Base-by-base conservation (phyloP, 129 eudicot genomes). In the Artemisia annua region DNA sequence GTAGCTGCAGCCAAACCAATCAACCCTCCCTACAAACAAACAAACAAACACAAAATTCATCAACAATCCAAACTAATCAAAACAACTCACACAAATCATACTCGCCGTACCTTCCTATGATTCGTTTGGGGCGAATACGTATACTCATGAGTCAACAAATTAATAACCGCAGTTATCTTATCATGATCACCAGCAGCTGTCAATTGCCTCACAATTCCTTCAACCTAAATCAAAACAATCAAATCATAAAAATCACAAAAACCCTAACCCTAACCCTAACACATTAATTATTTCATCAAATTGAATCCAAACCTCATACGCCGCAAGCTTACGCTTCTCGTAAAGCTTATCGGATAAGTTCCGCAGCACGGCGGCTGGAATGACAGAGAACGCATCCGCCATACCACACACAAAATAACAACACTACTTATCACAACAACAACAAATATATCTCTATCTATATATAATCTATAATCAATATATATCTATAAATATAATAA, bases 1-100 rank as follows among this genome's bases (percentile, higher is more conserved):
- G 98, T 93, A 16, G 86, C 97, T 7, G 98, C 97, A 52, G 98
- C 98, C 92, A 94, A 76, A 79, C 97, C 98, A 73, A 94, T 90
- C 84, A 90, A 83, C 22, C 98, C 98, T 76, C 98, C 98, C 98
- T 94, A 71, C 3, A 19, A 26, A 75, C 18, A 65, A 67, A 50
- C 72, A 14, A 16, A 74, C 18, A 48, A 26, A 28, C 32, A 28
- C 32, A 28, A 28, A 48, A 59, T 44, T 78, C 32, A 71, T 15
- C 9, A 77, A 70, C 71, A 73, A 52, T 7, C 43, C 71, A 70
- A 73, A 24, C 26, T 35, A 67, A 66, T 28, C 32, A 64, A 65
- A 39, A 39, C 9, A 6, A 39, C 0, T 59, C 4, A 48, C 28
- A 20, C n/a, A n/a, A n/a, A n/a, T 22, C 54, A 71, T 22, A 24